phyloP scores from a whole-genome alignment of 495 filamentous ascomycete genomes.

The Sabuloglossum arenarium region DNA sequence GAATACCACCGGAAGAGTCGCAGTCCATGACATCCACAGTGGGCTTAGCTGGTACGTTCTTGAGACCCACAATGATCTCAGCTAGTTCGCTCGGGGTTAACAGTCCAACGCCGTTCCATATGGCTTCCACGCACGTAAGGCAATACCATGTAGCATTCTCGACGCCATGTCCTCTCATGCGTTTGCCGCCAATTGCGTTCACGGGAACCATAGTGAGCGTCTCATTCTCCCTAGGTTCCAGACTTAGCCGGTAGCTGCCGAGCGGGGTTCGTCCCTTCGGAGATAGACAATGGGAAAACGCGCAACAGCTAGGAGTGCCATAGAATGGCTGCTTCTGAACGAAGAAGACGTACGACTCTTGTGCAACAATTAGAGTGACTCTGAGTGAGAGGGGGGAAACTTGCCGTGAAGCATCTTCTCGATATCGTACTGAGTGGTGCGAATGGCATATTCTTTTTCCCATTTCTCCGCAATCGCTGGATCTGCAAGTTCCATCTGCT shows the following conservation, averaged over 20 bases:
- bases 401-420: neutral
- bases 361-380: neutral
- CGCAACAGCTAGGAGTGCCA: neutral
- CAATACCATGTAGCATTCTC: neutral
- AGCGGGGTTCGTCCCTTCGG: neutral
- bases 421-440: neutral
- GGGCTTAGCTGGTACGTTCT: too few species aligned
- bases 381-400: neutral
- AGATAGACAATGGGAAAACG: neutral
- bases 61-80: neutral
- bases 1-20: too few species aligned
- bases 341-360: neutral
- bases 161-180: neutral
- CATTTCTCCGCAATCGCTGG: neutral
- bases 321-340: neutral
- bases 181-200: neutral
- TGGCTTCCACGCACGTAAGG: neutral
- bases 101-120: neutral
- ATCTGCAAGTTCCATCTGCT: neutral
- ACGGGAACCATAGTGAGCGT: neutral
- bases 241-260: neutral
- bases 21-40: too few species aligned
- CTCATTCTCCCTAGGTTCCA: neutral
- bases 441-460: neutral
- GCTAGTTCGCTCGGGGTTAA: neutral